phyloP scores from a whole-genome alignment of 768 basidiomycete species.

The Auricularia cornea region DNA sequence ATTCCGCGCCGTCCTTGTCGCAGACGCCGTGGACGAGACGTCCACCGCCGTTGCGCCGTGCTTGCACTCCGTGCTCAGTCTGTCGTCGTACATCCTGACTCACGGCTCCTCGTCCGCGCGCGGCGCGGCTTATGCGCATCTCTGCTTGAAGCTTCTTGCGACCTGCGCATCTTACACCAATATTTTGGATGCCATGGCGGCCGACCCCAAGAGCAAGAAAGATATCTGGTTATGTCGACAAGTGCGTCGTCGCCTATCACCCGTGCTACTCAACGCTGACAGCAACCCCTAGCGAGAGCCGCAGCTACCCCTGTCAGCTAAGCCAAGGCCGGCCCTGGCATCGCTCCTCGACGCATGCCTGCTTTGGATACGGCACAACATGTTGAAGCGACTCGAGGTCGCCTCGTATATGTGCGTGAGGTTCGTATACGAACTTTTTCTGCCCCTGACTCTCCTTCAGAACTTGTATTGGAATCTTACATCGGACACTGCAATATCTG shows the following conservation, averaged over 20 bases:
- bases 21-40: conserved; percentile 16
- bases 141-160: conserved; percentile 47
- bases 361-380: conserved; percentile 62
- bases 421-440: not conserved
- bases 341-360: conserved; percentile 60
- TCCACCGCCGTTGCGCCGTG: conserved; percentile 26
- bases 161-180: conserved; percentile 41
- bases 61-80: conserved; percentile 41
- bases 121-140: conserved; percentile 52
- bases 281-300: conserved; percentile 38
- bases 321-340: conserved; percentile 41
- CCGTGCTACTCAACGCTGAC: conserved; percentile 1
- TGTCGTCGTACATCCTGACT: conserved; percentile 58
- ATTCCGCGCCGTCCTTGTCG: conserved; percentile 40
- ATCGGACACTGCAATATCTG: conserved; percentile 50
- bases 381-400: conserved; percentile 53
- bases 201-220: conserved; percentile 23
- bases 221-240: conserved; percentile 55
- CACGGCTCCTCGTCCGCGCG: conserved; percentile 57
- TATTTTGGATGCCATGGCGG: conserved; percentile 38
- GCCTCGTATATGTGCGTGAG: conserved; percentile 45
- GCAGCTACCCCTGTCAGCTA: conserved; percentile 32
- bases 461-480: conserved; percentile 45
- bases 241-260: conserved; percentile 25
- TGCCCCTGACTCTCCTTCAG: conserved; percentile 21